phyloP scores from a whole-genome alignment of 345 rosid genomes.

The Eutrema heterophyllum region DNA sequence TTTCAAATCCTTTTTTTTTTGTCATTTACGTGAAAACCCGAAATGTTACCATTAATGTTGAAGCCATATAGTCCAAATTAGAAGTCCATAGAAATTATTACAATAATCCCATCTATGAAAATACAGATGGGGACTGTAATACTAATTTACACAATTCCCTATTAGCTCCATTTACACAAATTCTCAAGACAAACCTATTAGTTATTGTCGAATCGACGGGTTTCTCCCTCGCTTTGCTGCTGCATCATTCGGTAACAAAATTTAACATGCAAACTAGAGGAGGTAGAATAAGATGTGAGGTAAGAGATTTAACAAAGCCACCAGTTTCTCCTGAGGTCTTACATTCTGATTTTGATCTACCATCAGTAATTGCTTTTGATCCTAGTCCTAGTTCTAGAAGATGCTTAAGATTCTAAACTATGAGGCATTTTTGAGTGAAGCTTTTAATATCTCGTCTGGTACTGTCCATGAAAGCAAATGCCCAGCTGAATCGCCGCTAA shows the following conservation, averaged over 20 bases:
- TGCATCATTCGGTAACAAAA: background rate
- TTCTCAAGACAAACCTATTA: background rate
- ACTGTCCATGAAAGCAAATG: constrained; percentile 78
- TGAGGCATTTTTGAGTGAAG: constrained; percentile 41
- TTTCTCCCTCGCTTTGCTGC: background rate
- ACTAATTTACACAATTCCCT: background rate
- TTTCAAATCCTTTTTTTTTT: too few species aligned
- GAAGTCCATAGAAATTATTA: too few species aligned
- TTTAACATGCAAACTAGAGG: background rate
- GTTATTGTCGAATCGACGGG: background rate
- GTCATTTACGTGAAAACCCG: too few species aligned
- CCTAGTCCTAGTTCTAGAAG: constrained; percentile 2
- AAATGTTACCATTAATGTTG: background rate
- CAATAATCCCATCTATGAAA: background rate
- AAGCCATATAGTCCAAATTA: too few species aligned
- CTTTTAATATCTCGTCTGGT: constrained; percentile 56
- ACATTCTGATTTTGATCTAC: background rate
- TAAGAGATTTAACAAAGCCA: background rate
- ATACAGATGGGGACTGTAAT: background rate
- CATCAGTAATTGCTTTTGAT: background rate
- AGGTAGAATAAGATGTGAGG: background rate
- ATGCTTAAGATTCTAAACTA: constrained; percentile 7
- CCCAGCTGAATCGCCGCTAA: constrained; percentile 82
- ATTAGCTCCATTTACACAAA: background rate
- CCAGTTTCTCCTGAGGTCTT: background rate